Base-by-base conservation (phyloP, 805 yeast species). In the Clavispora phyllophila region DNA sequence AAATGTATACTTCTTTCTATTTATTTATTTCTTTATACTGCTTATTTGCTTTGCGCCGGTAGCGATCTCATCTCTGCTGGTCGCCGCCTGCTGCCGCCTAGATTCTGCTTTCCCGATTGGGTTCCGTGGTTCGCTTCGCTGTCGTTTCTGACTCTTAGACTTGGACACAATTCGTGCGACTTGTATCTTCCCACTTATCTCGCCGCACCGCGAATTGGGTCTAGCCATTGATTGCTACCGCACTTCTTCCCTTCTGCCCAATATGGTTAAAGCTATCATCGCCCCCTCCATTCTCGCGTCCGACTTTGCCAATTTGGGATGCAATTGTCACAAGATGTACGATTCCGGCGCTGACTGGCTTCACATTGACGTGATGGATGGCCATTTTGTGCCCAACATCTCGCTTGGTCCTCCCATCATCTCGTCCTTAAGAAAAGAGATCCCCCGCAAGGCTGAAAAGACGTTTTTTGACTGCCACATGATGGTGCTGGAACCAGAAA, bases 321-420 rank as follows among this genome's bases (percentile, higher is more conserved):
- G 88, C 52, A 91, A 90, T 49, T 87, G 96, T 65, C 84, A 84
- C 58, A 74, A 76, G 45, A 84, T 90, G 68, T 81, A 87, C 58
- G 77, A 79, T 40, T 74, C 84, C 43, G 84, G 86, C 19, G 95
- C 96, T 17, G 96, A 91, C 57, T 93, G 99, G 99, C 81, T 93
- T 48, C 99, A 93, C 65, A 81, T 93, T 41, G 99, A 93, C 65
- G 91, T 93, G 38, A 93, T 93, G 99, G 99, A 93, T 62, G 99
- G 99, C 38, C 90, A 91, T 66, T 93, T 93, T 61, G 99, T 93
- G 39, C 99, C 99, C 52, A 93, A 93, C 69, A 84, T 93, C 51
- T 83, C 96, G 1, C 72, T 93, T 57, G 99, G 99, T 20, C 88
- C 95, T 28, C 96, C 96, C 43, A 79, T 91, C 42, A 89, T 90